Evolutionary conservation across 768 basidiomycete genomes (phyloP), one percentile per base, ranked within the genome.

Genomic region (Mycena rebaudengoi): DNA sequence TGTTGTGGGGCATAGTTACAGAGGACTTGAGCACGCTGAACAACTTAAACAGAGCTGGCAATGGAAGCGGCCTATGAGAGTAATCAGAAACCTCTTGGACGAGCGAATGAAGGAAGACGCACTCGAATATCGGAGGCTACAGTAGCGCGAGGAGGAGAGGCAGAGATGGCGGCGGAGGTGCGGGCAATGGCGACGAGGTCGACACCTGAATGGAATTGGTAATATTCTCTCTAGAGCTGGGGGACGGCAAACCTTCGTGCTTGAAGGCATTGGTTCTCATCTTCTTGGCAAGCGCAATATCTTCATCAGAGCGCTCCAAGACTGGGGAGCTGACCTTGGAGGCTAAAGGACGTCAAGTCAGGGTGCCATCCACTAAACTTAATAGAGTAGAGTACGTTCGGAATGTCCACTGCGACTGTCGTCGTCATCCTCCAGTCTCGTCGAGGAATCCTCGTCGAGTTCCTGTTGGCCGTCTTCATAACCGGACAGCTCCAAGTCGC

Each of bases 121-220:
- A 53, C 52, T 10, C 23, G 35, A n/a, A 49, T 35, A 33, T 53
- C 60, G 6, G 60, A 61, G 14, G 33, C 46, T 3, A 49, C 43
- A 44, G 40, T 60, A 7, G 60, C 50, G 49, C 52, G 61, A 56
- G 78, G 75, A 37, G 82, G 89, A 65, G 86, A 90, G 62, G 76
- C 78, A 65, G 86, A 87, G 28, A 88, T 86, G 13, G 89, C 94
- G 62, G 83, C 84, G 10, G 93, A 95, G 58, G 92, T 92, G 69
- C 92, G 88, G 14, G 95, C 95, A 70, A 96, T 96, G 56, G 89
- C 82, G 32, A 85, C 83, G 61, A 96, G 85, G 76, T 95, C 91
- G 32, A 83, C 68, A 46, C 77, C 80, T 82, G 57, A 20, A 13
- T 35, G 45, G 25, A 25, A n/a, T 37, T 56, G 25, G 26, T 12